phyloP scores from a whole-genome alignment of 2,329 filamentous ascomycete genomes.

The Laburnicola sp. region DNA sequence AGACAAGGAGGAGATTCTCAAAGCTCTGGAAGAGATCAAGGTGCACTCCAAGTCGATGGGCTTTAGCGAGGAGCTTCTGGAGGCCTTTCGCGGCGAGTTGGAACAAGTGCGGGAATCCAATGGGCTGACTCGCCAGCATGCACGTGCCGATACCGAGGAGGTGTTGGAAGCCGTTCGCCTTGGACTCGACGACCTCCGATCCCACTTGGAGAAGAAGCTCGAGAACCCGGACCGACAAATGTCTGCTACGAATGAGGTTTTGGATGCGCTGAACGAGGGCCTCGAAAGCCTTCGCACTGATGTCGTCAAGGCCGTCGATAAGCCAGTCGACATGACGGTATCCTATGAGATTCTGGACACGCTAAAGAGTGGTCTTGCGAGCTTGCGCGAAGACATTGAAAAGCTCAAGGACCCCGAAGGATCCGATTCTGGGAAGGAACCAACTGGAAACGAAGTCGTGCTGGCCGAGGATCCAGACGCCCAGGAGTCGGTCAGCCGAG shows the following conservation, averaged over 20 bases:
- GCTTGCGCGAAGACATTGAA: constrained; percentile 77
- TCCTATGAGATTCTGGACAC: constrained; percentile 90
- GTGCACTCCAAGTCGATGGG: constrained; percentile 29
- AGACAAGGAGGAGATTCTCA: constrained; percentile 49
- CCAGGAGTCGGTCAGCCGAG: constrained; percentile 46
- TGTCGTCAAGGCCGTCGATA: constrained; percentile 72
- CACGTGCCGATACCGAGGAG: constrained; percentile 52
- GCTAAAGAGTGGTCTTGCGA: constrained; percentile 77
- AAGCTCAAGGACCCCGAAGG: constrained; percentile 64
- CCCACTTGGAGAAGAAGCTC: constrained; percentile 56
- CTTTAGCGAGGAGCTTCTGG: constrained; percentile 55
- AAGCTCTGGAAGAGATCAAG: constrained; percentile 47
- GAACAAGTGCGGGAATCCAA: constrained; percentile 52
- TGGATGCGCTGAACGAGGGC: constrained; percentile 67
- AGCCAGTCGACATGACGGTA: constrained; percentile 78
- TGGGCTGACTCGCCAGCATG: constrained; percentile 46
- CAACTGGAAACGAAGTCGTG: constrained; percentile 54
- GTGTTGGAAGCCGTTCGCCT: constrained; percentile 54
- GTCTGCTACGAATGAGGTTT: constrained; percentile 60
- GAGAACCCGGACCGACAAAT: constrained; percentile 58
- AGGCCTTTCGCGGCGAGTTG: constrained; percentile 56
- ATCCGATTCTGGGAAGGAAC: constrained; percentile 54
- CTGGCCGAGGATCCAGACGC: constrained; percentile 56
- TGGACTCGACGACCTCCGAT: constrained; percentile 54
- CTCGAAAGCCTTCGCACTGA: constrained; percentile 76